Evolutionary conservation across 2,329 filamentous ascomycete species (phyloP), one percentile per base, ranked within the genome.

Genomic region (Verticillium nonalfalfae): DNA sequence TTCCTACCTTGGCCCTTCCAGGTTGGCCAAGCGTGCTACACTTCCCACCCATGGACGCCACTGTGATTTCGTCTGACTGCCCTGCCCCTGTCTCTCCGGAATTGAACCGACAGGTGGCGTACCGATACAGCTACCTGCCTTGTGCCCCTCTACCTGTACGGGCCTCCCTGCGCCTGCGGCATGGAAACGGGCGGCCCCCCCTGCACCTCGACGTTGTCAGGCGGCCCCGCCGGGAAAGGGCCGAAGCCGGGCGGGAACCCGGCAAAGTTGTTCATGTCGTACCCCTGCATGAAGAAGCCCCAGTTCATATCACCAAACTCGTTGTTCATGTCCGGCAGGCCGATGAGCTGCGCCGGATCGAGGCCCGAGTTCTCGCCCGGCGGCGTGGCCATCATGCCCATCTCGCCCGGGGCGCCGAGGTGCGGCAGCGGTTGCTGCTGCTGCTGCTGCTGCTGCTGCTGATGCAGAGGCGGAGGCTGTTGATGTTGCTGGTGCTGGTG

Each of bases 261-360:
- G 6, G 70, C 68, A 33, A 72, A 75, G 1, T 67, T 69, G 14
- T 66, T 66, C 31, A 70, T 65, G 33, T 75, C 73, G 61, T 78
- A 78, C 26, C 73, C 72, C 40, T 79, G 76, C 67, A 82, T 73
- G 58, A 82, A 70, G 40, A 78, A 78, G 34, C 75, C 76, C 80
- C 80, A 83, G 66, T 83, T 79, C 78, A 82, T 78, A 35, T 78
- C 65, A 1, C 66, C 67, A 56, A 72, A 66, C 52, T 73, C 73
- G 65, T 45, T 67, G 61, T 75, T 74, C 15, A 68, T 67, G 6
- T 70, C 56, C 39, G 64, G 54, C 13, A 60, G 57, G 35, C 56
- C 55, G 60, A 63, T 65, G 6, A 58, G 26, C 57, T 58, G 57
- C 13, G 57, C 57, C 7, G 57, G 38, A 14, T 58, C 57, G 26